Conservation (phyloP, 164 flowering plant genomes). For the Sedum album region DNA sequence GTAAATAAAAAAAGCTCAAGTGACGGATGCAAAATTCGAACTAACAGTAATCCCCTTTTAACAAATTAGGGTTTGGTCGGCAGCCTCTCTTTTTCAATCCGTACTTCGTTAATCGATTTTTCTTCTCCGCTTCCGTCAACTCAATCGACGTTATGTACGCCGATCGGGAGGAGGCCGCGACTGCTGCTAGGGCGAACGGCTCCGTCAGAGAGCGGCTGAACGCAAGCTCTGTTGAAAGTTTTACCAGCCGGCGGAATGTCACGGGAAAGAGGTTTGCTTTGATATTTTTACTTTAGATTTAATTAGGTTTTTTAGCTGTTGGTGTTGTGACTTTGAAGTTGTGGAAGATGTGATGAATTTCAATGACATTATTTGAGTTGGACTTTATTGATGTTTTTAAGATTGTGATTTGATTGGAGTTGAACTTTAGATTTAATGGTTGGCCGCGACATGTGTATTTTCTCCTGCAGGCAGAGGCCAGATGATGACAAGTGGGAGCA, state of each 20-base stretch:
- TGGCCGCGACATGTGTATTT: neutral
- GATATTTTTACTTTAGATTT: neutral
- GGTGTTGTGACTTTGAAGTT: neutral
- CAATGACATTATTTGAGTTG: no score
- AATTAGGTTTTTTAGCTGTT: neutral
- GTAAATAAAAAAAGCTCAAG: no score
- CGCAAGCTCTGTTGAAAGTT: neutral
- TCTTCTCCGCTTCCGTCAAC: no score
- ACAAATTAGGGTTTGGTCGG: no score
- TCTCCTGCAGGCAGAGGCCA: constrained; percentile 60
- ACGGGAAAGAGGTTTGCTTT: constrained; percentile 2
- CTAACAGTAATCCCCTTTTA: no score
- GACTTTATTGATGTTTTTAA: neutral
- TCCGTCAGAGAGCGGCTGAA: constrained; percentile 4
- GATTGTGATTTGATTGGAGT: no score
- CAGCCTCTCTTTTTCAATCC: no score
- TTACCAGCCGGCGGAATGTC: neutral
- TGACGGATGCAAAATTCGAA: no score
- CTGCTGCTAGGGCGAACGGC: neutral
- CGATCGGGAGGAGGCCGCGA: constrained; percentile 5
- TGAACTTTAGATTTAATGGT: neutral
- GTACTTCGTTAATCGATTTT: no score
- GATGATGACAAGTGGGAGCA: constrained; percentile 90
- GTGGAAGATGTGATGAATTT: no score
- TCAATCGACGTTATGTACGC: neutral